A percentile compares a stretch with the other conserved stretches of the same genome.
Conservation (phyloP, 2,329 filamentous ascomycete species). For the Xenosphaeropsis pyriputrescens region DNA sequence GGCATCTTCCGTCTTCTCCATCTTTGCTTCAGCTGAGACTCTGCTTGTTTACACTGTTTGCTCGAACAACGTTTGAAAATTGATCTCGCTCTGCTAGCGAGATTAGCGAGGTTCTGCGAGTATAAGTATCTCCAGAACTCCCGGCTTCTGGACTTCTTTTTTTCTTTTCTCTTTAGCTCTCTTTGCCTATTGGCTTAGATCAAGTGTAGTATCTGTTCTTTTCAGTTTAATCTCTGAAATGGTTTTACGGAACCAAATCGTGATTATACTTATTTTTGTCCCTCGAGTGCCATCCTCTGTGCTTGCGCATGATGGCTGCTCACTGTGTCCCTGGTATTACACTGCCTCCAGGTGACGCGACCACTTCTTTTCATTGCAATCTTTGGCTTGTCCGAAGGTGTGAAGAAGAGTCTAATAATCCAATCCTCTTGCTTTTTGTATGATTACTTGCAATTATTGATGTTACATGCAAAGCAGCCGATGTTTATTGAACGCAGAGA, state of each 20-base stretch:
- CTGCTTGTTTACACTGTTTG: neutral
- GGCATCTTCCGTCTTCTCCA: no score
- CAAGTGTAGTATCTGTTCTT: conserved; percentile 80
- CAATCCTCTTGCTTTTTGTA: neutral
- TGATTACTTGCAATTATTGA: neutral
- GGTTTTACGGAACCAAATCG: conserved; percentile 53
- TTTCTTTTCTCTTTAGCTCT: conserved; percentile 37
- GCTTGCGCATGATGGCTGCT: conserved; percentile 48
- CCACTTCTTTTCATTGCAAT: conserved; percentile 36
- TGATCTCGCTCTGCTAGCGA: neutral
- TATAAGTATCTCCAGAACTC: neutral
- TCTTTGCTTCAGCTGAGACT: no score
- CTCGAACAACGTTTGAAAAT: neutral
- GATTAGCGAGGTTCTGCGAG: neutral
- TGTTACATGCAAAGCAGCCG: no score
- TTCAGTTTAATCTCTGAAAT: conserved; percentile 92
- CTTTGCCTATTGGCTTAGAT: conserved; percentile 62
- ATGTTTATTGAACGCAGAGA: no score
- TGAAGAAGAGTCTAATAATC: conserved; percentile 35
- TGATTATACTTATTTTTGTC: conserved; percentile 72
- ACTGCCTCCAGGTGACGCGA: conserved; percentile 60
- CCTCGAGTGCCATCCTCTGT: conserved; percentile 40
- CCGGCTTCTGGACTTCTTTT: conserved; percentile 18
- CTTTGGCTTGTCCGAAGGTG: conserved; percentile 31
- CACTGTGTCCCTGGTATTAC: conserved; percentile 63